These are phyloP conservation scores for Curvularia hawaiiensis DNA, from an alignment of 2,329 filamentous ascomycete species.

Conservation along the genomic window DNA sequence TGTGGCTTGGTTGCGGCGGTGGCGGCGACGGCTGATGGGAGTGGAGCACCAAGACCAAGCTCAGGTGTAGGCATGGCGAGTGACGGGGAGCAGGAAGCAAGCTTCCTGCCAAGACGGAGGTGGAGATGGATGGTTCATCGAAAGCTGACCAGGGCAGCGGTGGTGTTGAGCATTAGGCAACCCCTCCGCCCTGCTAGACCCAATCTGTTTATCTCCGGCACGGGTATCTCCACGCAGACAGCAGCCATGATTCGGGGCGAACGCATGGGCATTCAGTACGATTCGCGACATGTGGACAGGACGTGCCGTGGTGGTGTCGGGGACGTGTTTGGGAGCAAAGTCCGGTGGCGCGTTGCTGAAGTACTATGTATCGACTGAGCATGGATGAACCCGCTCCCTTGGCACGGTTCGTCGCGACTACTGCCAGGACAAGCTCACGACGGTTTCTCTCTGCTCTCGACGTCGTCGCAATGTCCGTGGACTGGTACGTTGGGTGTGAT, in stretches of 20 bases:
- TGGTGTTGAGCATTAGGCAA: conserved; percentile 7
- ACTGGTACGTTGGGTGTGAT: background rate
- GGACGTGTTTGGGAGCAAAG: background rate
- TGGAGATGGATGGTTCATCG: background rate
- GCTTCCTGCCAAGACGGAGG: conserved; percentile 1
- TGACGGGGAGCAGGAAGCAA: conserved; percentile 14
- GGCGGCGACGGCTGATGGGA: background rate
- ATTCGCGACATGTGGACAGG: background rate
- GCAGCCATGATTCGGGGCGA: background rate
- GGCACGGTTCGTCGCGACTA: background rate
- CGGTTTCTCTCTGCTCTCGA: background rate
- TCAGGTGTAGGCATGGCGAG: conserved; percentile 12
- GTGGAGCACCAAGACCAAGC: conserved; percentile 2
- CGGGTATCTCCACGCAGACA: background rate
- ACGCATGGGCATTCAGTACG: background rate
- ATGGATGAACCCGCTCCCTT: background rate
- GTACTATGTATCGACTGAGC: background rate
- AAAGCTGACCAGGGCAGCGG: background rate
- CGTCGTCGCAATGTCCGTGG: background rate
- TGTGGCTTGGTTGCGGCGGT: conserved; percentile 33
- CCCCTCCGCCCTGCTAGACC: conserved; percentile 5
- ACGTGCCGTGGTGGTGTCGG: background rate
- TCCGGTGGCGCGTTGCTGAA: background rate
- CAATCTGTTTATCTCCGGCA: conserved; percentile 6
- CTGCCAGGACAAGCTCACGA: background rate